Evolutionary conservation across 2,329 filamentous ascomycete genomes (phyloP).

Genomic region (Colletotrichum destructivum): DNA sequence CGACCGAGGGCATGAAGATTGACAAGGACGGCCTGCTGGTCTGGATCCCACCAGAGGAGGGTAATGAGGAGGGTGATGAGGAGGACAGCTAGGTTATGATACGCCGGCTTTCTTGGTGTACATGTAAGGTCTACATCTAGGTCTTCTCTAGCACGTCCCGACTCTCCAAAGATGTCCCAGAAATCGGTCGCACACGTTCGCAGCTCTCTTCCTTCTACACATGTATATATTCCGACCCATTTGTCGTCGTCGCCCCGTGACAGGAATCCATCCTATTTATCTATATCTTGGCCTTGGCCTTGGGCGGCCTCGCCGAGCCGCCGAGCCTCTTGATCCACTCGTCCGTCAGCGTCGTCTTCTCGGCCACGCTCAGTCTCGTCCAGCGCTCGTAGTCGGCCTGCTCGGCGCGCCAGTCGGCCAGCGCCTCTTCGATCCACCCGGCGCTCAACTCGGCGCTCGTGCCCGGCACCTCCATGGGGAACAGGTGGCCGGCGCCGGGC

Average conservation of each 20-base stretch:
- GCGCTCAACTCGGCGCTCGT: slow-evolving; percentile 75
- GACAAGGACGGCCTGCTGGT: slow-evolving; percentile 76
- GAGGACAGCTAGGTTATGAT: slow-evolving; percentile 23
- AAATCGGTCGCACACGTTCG: neutral
- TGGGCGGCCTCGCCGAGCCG: slow-evolving; percentile 43
- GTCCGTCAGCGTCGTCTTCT: slow-evolving; percentile 71
- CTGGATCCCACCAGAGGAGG: slow-evolving; percentile 69
- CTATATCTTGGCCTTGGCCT: slow-evolving; percentile 43
- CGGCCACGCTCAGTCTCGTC: slow-evolving; percentile 61
- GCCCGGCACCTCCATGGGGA: slow-evolving; percentile 84
- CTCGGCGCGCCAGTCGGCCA: slow-evolving; percentile 70
- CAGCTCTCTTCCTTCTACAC: neutral
- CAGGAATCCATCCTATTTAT: neutral
- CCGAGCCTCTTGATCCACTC: slow-evolving; percentile 70
- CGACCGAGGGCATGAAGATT: slow-evolving; percentile 79
- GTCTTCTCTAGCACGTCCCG: neutral
- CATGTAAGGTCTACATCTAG: slow-evolving; percentile 36
- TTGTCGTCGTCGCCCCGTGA: neutral
- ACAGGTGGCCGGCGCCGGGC: slow-evolving; percentile 79
- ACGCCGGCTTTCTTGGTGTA: slow-evolving; percentile 19
- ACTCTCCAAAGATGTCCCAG: neutral
- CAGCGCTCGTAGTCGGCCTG: slow-evolving; percentile 71
- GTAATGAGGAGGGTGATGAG: slow-evolving; percentile 41
- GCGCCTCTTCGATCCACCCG: slow-evolving; percentile 70
- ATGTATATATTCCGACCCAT: neutral